Evolutionary conservation across 2,329 filamentous ascomycete genomes (phyloP).

Genomic region (Diaporthe velutina): DNA sequence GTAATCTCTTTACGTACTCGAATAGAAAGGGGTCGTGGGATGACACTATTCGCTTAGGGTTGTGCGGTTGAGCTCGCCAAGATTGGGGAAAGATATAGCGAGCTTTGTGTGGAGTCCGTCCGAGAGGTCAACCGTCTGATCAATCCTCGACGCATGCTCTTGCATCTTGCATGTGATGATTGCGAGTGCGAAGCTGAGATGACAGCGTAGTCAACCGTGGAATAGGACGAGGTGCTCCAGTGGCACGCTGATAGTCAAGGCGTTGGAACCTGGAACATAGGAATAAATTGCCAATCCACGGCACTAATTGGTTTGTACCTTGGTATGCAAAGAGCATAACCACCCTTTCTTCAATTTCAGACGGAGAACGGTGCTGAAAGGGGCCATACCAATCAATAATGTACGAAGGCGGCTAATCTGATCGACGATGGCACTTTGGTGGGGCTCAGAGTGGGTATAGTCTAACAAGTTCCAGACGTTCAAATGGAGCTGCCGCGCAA

Average conservation of each 20-base stretch:
- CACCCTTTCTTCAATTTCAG: neutral
- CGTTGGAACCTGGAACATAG: neutral
- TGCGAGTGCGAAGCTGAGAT: neutral
- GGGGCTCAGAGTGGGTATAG: constrained; percentile 6
- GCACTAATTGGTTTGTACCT: neutral
- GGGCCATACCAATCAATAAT: neutral
- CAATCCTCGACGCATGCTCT: neutral
- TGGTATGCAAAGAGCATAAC: neutral
- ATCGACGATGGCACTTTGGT: constrained; percentile 9
- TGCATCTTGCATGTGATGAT: neutral
- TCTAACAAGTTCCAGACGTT: constrained; percentile 16
- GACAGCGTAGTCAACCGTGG: neutral
- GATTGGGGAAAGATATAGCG: neutral
- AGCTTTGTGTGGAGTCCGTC: neutral
- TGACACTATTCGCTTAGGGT: neutral
- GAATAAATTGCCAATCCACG: neutral
- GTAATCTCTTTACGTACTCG: constrained; percentile 18
- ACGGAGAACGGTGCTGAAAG: neutral
- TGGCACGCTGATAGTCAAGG: neutral
- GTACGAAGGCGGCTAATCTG: constrained; percentile 4
- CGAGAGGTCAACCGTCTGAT: neutral
- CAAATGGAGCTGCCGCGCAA: constrained; percentile 17
- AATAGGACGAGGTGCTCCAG: too few species aligned
- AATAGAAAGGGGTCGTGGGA: neutral
- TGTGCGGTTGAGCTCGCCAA: neutral